Base-by-base conservation (phyloP, 305 asterid species). In the Withania somnifera region DNA sequence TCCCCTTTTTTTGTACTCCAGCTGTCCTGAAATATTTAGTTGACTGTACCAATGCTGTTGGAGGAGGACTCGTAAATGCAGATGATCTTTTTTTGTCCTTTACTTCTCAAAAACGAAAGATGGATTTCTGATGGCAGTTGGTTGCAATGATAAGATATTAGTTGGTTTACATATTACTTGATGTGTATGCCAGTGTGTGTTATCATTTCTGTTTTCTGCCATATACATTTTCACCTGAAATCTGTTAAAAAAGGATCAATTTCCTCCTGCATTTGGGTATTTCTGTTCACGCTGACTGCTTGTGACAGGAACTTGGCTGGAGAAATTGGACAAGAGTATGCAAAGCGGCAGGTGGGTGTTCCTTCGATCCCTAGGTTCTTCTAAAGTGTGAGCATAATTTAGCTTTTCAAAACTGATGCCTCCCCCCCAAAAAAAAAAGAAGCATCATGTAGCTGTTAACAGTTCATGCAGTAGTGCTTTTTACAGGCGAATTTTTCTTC, bases 271-370 rank as follows among this genome's bases (percentile, higher is more conserved):
- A 26, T 47, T 47, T 15, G 24, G 79, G 4, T 15, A 15, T 47
- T 47, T 40, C 79, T 73, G 60, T 10, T 73, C 1, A 26, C 26
- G 79, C 73, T 32, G 10, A 57, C 56, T 42, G 28, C 40, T 26
- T 47, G 50, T 83, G 82, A 47, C 91, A 96, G 99, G 93, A 97
- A 97, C 87, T 91, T 97, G 91, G 97, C 98, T 79, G 97, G 99
- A 78, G 99, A 97, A 91, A 95, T 97, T 87, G 69, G 98, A 52
- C 97, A 91, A 83, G 99, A 97, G 86, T 95, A 91, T 86, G 86
- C 90, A 40, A 93, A 91, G 69, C 93, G 96, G 47, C 97, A 93
- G 99, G 99, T 94, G 82, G 54, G 90, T 78, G n/a, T 80, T 77
- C 66, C 63, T 68, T 45, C 22, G 3, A 4, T 45, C 11, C 54